Evolutionary conservation across 129 eudicot genomes (phyloP).

Genomic region (Chrysanthemum seticuspe): DNA sequence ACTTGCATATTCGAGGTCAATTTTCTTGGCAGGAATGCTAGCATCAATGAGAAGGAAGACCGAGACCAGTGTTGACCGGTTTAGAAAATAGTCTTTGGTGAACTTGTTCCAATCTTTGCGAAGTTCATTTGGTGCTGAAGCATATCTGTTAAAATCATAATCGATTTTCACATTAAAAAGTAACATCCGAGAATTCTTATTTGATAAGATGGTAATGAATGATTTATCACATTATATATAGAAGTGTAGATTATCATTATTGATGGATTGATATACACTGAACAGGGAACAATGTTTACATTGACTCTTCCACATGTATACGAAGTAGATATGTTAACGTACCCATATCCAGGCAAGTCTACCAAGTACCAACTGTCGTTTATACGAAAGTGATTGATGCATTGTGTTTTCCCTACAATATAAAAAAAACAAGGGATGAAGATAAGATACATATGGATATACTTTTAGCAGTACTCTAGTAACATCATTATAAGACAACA

Average conservation of each 20-base stretch:
- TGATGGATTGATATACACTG: not conserved
- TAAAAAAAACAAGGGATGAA: conserved; percentile 21
- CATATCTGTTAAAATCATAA: conserved; percentile 55
- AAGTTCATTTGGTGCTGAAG: conserved; percentile 83
- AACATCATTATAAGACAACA: conserved; percentile 8
- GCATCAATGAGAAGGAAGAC: conserved; percentile 97
- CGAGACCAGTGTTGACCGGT: conserved; percentile 72
- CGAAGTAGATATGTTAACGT: conserved; percentile 10
- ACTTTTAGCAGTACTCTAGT: not conserved
- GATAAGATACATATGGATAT: not conserved
- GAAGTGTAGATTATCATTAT: not conserved
- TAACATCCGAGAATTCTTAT: not conserved
- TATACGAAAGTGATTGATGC: conserved; percentile 93
- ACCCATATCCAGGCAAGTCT: conserved; percentile 98
- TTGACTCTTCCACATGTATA: not conserved
- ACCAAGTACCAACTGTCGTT: conserved; percentile 96
- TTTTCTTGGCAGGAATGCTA: conserved; percentile 84
- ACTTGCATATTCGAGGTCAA: conserved; percentile 94
- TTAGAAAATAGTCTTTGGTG: conserved; percentile 87
- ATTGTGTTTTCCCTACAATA: conserved; percentile 91
- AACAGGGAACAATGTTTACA: not conserved
- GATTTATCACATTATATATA: conserved; percentile 1
- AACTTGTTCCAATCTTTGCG: conserved; percentile 81
- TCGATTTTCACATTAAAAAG: not conserved
- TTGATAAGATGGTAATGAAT: not conserved